Conservation (phyloP, 106 monocot genomes). For the Acanthochlamys bracteata region DNA sequence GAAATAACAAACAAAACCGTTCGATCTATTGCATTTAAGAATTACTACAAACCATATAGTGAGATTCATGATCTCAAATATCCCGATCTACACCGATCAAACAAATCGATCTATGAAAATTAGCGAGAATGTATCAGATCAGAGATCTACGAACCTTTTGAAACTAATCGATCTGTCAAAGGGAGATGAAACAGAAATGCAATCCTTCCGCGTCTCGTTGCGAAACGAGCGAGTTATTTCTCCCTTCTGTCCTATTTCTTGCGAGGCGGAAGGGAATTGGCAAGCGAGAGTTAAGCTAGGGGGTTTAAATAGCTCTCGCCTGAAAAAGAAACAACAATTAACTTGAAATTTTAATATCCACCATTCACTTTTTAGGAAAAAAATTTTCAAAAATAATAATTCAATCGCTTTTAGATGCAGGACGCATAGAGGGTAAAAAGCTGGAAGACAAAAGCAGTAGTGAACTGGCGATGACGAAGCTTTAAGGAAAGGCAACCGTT, state of each 20-base stretch:
- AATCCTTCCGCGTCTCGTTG: neutral
- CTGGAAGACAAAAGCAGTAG: neutral
- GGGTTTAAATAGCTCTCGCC: neutral
- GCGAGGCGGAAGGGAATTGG: neutral
- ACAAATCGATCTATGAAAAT: too few relatives aligned
- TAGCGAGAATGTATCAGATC: too few relatives aligned
- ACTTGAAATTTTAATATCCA: neutral
- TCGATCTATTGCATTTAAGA: too few relatives aligned
- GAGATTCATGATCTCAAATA: too few relatives aligned
- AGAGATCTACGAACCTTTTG: too few relatives aligned
- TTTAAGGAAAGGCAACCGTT: neutral
- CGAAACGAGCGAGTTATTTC: neutral
- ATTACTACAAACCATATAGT: too few relatives aligned
- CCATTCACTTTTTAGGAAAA: neutral
- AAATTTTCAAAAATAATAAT: neutral
- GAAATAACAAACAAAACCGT: too few relatives aligned
- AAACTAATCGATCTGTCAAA: too few relatives aligned
- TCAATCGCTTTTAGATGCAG: neutral
- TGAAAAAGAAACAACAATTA: neutral
- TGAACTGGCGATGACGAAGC: neutral
- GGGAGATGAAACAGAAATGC: neutral
- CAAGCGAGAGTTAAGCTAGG: neutral
- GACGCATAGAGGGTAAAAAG: neutral
- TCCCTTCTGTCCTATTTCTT: too few relatives aligned
- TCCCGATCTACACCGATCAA: too few relatives aligned